These are phyloP conservation scores for Gonium pectorale DNA, from an alignment of 139 green algal species.

Conservation along the genomic window DNA sequence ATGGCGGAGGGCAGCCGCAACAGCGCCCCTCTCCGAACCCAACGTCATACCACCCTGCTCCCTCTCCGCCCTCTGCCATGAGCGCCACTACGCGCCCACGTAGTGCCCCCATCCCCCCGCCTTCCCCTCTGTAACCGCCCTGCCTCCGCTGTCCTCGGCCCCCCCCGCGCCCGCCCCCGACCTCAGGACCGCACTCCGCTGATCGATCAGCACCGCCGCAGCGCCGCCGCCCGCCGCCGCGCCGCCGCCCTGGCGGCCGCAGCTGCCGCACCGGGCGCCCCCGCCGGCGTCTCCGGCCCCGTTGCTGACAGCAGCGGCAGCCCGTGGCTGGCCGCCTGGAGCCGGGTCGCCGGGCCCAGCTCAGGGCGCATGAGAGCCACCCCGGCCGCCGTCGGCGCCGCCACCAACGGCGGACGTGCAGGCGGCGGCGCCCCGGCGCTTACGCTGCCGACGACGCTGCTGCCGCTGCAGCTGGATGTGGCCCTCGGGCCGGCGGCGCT, in stretches of 20 bases:
- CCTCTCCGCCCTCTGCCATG: too few relatives aligned
- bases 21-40: too few relatives aligned
- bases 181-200: conserved; percentile 4
- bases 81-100: neutral
- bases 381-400: neutral
- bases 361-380: neutral
- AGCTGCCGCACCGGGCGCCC: neutral
- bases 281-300: neutral
- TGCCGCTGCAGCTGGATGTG: neutral
- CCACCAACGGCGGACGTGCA: too few relatives aligned
- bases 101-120: neutral
- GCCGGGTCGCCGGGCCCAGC: too few relatives aligned
- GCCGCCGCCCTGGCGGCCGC: neutral
- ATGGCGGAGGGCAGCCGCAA: too few relatives aligned
- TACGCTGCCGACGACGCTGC: neutral
- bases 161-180: neutral
- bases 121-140: neutral
- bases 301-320: neutral
- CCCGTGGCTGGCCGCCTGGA: neutral
- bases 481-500: neutral
- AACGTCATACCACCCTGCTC: too few relatives aligned
- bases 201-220: neutral
- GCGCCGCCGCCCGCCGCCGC: neutral
- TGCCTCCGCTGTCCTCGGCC: neutral
- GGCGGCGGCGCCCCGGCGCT: too few relatives aligned